Conservation (phyloP, 2,329 filamentous ascomycete species). For the Claviceps citrina region DNA sequence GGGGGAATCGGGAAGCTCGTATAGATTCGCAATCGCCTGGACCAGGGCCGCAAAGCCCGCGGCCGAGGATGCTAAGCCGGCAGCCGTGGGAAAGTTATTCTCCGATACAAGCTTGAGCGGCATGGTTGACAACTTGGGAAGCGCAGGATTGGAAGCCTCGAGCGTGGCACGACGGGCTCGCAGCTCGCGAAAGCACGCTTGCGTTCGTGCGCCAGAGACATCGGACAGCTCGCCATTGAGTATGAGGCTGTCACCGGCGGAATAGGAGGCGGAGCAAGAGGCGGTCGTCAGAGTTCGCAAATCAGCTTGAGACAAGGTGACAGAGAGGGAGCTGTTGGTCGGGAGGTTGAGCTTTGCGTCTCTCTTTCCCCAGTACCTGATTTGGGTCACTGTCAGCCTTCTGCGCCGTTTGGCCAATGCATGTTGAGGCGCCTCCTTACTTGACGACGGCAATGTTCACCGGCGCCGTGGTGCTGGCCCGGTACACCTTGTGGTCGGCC, state of each 20-base stretch:
- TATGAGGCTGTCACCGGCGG: conserved; percentile 52
- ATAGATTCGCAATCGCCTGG: conserved; percentile 80
- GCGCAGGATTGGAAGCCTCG: conserved; percentile 53
- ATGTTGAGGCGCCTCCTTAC: conserved; percentile 27
- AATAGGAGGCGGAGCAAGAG: conserved; percentile 64
- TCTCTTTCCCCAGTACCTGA: conserved; percentile 87
- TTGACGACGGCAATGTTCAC: conserved; percentile 99
- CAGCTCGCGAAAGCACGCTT: conserved; percentile 82
- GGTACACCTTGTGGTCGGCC: conserved; percentile 51
- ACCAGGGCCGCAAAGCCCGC: conserved; percentile 58
- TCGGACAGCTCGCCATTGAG: conserved; percentile 76
- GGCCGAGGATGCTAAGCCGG: conserved; percentile 63
- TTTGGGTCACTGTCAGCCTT: conserved; percentile 1
- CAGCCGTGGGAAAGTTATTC: conserved; percentile 98
- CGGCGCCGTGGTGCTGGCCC: conserved; percentile 87
- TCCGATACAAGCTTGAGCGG: conserved; percentile 79
- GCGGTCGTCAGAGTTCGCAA: conserved; percentile 93
- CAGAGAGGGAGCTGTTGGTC: conserved; percentile 93
- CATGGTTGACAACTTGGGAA: conserved; percentile 67
- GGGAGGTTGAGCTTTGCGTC: conserved; percentile 88
- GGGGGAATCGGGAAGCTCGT: conserved; percentile 66
- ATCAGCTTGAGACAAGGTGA: conserved; percentile 87
- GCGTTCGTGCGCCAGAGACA: conserved; percentile 75
- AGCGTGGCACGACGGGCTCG: conserved; percentile 60
- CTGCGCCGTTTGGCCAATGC: not conserved